Evolutionary conservation across 306 rosid genomes (phyloP).

Genomic region (Spatholobus suberectus): DNA sequence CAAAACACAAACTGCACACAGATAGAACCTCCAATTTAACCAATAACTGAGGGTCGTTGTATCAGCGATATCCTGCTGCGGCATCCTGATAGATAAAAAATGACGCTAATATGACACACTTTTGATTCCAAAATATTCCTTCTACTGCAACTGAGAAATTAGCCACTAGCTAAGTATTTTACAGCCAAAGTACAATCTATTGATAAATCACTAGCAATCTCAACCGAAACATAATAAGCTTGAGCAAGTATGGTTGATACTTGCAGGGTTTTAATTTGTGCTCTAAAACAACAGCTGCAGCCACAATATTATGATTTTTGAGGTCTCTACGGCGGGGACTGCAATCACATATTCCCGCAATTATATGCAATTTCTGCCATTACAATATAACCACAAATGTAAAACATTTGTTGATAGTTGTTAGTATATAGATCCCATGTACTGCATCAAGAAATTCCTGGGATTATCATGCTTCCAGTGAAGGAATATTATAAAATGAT

Average conservation of each 20-base stretch:
- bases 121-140: constrained; percentile 7
- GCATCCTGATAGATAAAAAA: constrained; percentile 61
- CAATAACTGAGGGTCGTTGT: constrained; percentile 70
- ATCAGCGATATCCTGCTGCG: constrained; percentile 45
- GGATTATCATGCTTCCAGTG: not conserved
- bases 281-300: not conserved
- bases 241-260: not conserved
- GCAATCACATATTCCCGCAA: not conserved
- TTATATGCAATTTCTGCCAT: not conserved
- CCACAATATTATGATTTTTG: not conserved
- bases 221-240: not conserved
- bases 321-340: not conserved
- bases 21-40: constrained; percentile 75
- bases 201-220: not conserved
- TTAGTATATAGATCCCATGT: not conserved
- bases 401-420: constrained; percentile 11
- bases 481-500: constrained; percentile 23
- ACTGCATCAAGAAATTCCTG: constrained; percentile 34
- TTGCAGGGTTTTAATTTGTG: not conserved
- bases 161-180: not conserved
- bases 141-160: constrained; percentile 20
- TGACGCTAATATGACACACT: not conserved
- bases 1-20: constrained; percentile 64
- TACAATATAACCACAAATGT: not conserved
- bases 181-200: not conserved